These are phyloP conservation scores for Diaporthe citri DNA, from an alignment of 2,329 filamentous ascomycete species.

Conservation along the genomic window DNA sequence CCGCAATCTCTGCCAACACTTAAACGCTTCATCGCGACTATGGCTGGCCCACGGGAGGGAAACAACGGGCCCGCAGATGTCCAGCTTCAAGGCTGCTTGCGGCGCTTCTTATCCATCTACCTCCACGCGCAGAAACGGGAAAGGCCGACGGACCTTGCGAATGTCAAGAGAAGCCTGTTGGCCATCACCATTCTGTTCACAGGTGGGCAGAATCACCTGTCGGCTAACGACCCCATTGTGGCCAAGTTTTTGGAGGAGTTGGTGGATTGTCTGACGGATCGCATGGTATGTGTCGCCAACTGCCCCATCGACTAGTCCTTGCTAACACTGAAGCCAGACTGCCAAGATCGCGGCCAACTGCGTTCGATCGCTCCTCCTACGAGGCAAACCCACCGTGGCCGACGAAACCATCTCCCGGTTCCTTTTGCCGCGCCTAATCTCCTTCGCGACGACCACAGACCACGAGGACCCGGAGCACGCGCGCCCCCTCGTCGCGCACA, in stretches of 20 bases:
- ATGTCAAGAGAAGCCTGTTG: constrained; percentile 93
- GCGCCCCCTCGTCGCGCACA: constrained; percentile 77
- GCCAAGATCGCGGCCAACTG: constrained; percentile 93
- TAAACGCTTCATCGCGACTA: constrained; percentile 87
- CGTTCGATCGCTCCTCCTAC: constrained; percentile 83
- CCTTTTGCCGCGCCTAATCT: constrained; percentile 80
- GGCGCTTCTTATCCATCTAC: constrained; percentile 85
- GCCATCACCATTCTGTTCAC: constrained; percentile 92
- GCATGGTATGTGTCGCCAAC: constrained; percentile 67
- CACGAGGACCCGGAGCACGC: constrained; percentile 85
- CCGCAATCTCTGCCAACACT: constrained; percentile 92
- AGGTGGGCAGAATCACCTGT: constrained; percentile 79
- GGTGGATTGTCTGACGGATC: constrained; percentile 84
- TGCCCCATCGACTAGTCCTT: constrained; percentile 5
- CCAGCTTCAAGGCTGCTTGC: constrained; percentile 85
- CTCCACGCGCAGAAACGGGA: constrained; percentile 82
- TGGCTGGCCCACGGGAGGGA: constrained; percentile 64
- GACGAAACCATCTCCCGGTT: constrained; percentile 81
- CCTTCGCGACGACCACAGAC: constrained; percentile 78
- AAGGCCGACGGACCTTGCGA: constrained; percentile 79
- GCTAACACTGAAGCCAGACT: constrained; percentile 63
- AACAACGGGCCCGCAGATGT: constrained; percentile 66
- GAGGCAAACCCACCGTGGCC: constrained; percentile 71
- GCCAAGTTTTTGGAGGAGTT: constrained; percentile 82
- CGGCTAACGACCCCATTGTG: constrained; percentile 81